Evolutionary conservation across 768 basidiomycete species (phyloP).

Genomic region (Rhizopogon sp.): DNA sequence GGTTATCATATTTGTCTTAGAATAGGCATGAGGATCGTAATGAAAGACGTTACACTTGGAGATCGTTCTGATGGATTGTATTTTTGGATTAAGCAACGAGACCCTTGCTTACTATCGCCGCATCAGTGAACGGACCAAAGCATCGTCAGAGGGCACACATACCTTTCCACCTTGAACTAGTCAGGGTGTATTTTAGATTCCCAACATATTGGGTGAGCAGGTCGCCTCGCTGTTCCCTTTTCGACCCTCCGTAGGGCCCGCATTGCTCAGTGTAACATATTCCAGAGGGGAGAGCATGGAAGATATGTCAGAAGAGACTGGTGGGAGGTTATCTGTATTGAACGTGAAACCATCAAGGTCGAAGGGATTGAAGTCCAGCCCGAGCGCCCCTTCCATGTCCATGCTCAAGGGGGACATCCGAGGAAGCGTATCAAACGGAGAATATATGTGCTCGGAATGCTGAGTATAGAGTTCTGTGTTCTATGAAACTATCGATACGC

Average conservation of each 20-base stretch:
- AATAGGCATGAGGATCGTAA: not conserved
- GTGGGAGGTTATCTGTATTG: not conserved
- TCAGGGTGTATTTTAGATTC: not conserved
- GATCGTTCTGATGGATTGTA: not conserved
- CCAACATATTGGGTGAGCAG: too few species aligned
- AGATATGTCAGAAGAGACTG: not conserved
- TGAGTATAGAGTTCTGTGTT: not conserved
- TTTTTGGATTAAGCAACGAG: not conserved
- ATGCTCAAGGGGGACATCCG: not conserved
- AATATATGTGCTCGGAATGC: not conserved
- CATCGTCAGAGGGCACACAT: not conserved
- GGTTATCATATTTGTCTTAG: not conserved
- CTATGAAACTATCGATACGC: not conserved
- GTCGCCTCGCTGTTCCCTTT: not conserved
- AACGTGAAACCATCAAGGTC: not conserved
- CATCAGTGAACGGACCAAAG: not conserved
- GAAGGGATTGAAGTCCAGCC: not conserved
- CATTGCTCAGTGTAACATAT: not conserved
- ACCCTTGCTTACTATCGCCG: too few species aligned
- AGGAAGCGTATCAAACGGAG: not conserved
- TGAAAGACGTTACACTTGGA: not conserved
- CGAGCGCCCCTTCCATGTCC: not conserved
- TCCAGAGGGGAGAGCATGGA: not conserved
- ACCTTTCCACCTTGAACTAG: not conserved
- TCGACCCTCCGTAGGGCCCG: not conserved